Conservation (phyloP, 768 basidiomycete genomes). For the Lactarius sanguifluus region DNA sequence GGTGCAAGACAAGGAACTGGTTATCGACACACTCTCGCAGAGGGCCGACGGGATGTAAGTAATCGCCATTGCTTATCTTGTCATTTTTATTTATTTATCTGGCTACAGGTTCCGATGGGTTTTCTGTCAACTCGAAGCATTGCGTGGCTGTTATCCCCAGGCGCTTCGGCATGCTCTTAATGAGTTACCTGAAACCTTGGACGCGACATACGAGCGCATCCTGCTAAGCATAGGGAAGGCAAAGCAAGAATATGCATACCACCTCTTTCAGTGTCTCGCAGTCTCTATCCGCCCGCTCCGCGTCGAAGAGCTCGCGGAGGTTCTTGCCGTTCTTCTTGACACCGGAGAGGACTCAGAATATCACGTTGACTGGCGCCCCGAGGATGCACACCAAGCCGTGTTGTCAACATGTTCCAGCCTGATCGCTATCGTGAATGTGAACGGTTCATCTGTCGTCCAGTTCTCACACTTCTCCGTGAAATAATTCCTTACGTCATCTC, state of each 20-base stretch:
- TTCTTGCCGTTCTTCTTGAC: not conserved
- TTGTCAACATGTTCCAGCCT: not conserved
- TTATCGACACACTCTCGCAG: not conserved
- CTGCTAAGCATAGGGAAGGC: conserved; percentile 8
- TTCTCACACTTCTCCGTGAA: conserved; percentile 19
- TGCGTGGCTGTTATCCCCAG: not conserved
- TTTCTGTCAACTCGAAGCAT: conserved; percentile 2
- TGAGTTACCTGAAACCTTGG: not conserved
- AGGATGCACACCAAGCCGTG: not conserved
- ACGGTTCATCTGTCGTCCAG: not conserved
- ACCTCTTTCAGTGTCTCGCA: not conserved
- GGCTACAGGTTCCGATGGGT: conserved; percentile 8
- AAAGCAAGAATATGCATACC: not conserved
- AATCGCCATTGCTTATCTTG: not conserved
- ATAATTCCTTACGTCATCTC: conserved; percentile 14
- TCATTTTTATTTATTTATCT: not conserved
- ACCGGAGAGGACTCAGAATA: not conserved
- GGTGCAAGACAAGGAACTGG: not conserved
- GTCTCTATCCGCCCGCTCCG: conserved; percentile 2
- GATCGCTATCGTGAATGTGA: not conserved
- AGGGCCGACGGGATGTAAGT: conserved; percentile 17
- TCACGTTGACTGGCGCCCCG: not conserved
- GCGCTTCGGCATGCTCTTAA: not conserved
- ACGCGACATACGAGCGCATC: conserved; percentile 6
- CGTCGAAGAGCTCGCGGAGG: conserved; percentile 12